Evolutionary conservation across 2,329 filamentous ascomycete species (phyloP).

Genomic region (Neofusicoccum laricinum): DNA sequence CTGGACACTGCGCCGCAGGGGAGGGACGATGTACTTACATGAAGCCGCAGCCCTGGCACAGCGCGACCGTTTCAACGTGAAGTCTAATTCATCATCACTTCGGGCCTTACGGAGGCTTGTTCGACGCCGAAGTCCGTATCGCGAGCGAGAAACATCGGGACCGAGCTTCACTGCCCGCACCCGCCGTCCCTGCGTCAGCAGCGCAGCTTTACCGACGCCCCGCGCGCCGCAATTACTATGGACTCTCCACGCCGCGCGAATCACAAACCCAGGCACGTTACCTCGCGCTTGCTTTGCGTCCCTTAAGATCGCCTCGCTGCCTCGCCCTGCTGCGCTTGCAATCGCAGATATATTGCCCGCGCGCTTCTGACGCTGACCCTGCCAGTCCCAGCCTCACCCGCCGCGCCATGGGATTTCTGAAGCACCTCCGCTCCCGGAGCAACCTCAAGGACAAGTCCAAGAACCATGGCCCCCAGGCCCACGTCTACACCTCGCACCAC

Average conservation of each 20-base stretch:
- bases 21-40: conserved; percentile 1
- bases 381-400: conserved; percentile 9
- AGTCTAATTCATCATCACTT: conserved; percentile 5
- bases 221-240: conserved; percentile 14
- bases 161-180: background rate
- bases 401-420: conserved; percentile 49
- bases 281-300: background rate
- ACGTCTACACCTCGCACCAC: conserved; percentile 26
- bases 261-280: background rate
- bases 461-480: conserved; percentile 18
- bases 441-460: conserved; percentile 26
- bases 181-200: conserved; percentile 17
- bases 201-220: conserved; percentile 14
- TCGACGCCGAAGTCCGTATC: background rate
- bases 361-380: conserved; percentile 4
- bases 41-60: conserved; percentile 6
- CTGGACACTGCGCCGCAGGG: conserved; percentile 6
- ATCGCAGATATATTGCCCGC: conserved; percentile 18
- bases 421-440: conserved; percentile 46
- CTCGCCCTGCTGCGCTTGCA: conserved; percentile 4
- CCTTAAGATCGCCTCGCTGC: background rate
- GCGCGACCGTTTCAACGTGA: conserved; percentile 8
- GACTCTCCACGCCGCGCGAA: conserved; percentile 15
- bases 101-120: background rate
- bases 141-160: background rate